Evolutionary conservation across 1,284 basidiomycete species (phyloP).

Genomic region (Ganoderma boninense): DNA sequence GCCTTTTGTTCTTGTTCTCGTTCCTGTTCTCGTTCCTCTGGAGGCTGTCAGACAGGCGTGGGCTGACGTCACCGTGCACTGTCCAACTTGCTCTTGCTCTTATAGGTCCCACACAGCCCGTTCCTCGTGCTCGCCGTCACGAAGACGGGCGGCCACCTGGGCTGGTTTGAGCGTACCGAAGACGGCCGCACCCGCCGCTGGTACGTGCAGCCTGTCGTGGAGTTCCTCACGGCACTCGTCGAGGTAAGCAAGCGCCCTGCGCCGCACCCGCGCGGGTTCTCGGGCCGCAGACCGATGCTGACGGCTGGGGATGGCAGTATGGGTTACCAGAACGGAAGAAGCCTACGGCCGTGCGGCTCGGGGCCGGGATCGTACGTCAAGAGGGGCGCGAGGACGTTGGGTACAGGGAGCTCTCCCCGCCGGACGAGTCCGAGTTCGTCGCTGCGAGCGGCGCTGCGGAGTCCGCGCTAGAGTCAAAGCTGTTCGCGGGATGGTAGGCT

Average conservation of each 20-base stretch:
- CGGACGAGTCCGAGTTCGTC: constrained; percentile 27
- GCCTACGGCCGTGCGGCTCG: constrained; percentile 19
- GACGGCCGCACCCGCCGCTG: constrained; percentile 34
- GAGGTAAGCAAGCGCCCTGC: constrained; percentile 27
- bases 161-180: constrained; percentile 35
- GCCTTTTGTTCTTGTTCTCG: not conserved
- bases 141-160: constrained; percentile 38
- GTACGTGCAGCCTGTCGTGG: constrained; percentile 37
- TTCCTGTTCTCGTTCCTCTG: no score
- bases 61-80: constrained; percentile 4
- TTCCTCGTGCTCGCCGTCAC: constrained; percentile 38
- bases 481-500: constrained; percentile 36
- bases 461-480: constrained; percentile 35
- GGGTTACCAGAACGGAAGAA: constrained; percentile 27
- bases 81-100: not conserved
- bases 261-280: not conserved
- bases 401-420: constrained; percentile 27
- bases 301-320: constrained; percentile 23
- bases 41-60: not conserved
- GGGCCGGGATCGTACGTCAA: constrained; percentile 27
- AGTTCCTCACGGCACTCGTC: constrained; percentile 37
- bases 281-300: constrained; percentile 2
- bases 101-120: constrained; percentile 30
- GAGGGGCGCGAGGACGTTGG: constrained; percentile 35
- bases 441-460: constrained; percentile 29